Evolutionary conservation across 306 rosid genomes (phyloP).

Genomic region (Castanea crenata): DNA sequence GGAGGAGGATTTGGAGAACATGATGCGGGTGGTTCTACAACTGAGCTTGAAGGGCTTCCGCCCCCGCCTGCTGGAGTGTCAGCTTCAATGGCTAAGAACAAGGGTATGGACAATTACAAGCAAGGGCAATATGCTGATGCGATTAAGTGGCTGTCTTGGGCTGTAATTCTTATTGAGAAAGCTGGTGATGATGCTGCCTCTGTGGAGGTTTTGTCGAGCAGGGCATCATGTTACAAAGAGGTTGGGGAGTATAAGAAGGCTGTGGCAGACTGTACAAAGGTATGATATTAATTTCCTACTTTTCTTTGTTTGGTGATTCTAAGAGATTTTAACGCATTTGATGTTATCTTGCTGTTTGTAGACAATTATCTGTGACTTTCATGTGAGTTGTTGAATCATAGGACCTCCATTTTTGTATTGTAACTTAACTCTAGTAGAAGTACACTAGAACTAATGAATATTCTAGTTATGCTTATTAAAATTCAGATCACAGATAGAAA

Average conservation of each 20-base stretch:
- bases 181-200: constrained; percentile 50
- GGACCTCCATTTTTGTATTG: neutral
- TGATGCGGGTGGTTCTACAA: constrained; percentile 68
- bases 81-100: constrained; percentile 68
- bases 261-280: constrained; percentile 97
- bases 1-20: constrained; percentile 52
- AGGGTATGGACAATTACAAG: constrained; percentile 91
- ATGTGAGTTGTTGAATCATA: neutral
- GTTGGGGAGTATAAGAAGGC: constrained; percentile 99
- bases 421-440: neutral
- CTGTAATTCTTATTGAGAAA: constrained; percentile 75
- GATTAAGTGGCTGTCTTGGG: constrained; percentile 98
- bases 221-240: constrained; percentile 98
- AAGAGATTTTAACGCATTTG: neutral
- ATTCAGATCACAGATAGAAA: neutral
- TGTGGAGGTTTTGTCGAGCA: constrained; percentile 71
- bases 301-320: neutral
- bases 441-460: constrained; percentile 5
- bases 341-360: neutral
- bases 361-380: neutral
- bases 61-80: constrained; percentile 94
- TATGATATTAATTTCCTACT: constrained; percentile 24
- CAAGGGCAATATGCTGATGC: constrained; percentile 98
- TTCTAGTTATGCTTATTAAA: neutral
- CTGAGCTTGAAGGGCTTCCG: constrained; percentile 96